Percentiles rank a stretch among this genome's conserved stretches.
Evolutionary conservation across 306 rosid genomes (phyloP).

Genomic region (Pyrus pyrifolia): DNA sequence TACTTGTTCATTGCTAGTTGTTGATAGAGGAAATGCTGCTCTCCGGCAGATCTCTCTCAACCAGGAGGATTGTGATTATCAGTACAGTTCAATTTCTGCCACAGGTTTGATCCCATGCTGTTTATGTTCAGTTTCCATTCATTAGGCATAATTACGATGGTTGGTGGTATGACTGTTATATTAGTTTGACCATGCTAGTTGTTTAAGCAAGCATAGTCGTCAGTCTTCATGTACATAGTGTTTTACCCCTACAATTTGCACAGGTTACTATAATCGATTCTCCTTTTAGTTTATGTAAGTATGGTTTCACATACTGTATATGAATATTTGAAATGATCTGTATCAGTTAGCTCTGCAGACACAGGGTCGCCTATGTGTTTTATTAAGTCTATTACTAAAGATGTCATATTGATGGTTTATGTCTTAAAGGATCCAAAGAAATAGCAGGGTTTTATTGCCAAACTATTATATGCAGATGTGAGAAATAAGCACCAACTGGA

Average conservation of each 20-base stretch:
- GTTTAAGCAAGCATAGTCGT: background rate
- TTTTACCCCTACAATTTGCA: background rate
- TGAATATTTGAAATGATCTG: background rate
- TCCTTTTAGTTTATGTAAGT: background rate
- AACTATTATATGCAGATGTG: background rate
- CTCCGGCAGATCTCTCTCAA: constrained; percentile 80
- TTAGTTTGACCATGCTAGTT: background rate
- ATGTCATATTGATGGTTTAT: constrained; percentile 1
- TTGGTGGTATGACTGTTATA: background rate
- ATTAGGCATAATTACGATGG: background rate
- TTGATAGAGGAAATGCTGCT: constrained; percentile 98
- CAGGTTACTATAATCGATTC: background rate
- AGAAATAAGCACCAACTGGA: background rate
- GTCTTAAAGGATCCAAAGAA: background rate
- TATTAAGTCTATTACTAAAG: background rate
- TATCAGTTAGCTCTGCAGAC: background rate
- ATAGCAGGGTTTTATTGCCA: background rate
- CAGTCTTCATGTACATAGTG: background rate
- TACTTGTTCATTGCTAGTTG: constrained; percentile 85
- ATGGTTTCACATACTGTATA: background rate
- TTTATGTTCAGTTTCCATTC: background rate
- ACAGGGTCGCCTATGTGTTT: background rate
- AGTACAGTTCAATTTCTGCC: constrained; percentile 64
- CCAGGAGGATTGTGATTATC: constrained; percentile 84
- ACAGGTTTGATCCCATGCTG: constrained; percentile 50